Conservation (phyloP, 2,329 filamentous ascomycete genomes). For the Aspergillus niger region DNA sequence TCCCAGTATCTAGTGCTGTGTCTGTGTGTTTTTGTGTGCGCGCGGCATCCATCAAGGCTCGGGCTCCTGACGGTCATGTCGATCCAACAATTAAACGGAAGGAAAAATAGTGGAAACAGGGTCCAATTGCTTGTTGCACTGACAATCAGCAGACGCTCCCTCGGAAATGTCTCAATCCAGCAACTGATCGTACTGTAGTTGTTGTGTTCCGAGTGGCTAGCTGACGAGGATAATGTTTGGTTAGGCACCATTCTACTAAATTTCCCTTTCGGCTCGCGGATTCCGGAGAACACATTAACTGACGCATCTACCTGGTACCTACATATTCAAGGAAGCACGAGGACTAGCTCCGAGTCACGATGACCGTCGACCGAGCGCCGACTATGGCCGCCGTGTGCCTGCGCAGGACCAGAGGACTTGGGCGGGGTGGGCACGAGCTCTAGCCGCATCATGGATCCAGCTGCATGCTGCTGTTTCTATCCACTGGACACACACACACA, state of each 20-base stretch:
- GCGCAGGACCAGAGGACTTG: background rate
- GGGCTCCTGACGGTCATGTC: background rate
- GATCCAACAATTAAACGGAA: background rate
- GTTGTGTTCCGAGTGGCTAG: background rate
- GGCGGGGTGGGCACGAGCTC: background rate
- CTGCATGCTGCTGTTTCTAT: background rate
- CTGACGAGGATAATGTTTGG: background rate
- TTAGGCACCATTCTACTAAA: background rate
- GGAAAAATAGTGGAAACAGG: background rate
- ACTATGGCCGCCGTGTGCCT: constrained; percentile 2
- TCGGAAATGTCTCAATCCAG: no score
- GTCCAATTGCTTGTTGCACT: constrained; percentile 4
- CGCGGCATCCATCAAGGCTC: background rate
- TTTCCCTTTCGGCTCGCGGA: background rate
- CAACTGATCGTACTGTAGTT: background rate
- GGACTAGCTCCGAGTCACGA: background rate
- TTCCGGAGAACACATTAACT: background rate
- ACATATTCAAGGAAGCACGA: background rate
- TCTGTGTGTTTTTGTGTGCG: background rate
- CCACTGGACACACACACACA: no score
- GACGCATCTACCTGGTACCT: background rate
- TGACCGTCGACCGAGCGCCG: background rate
- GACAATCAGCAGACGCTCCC: background rate
- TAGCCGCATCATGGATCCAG: constrained; percentile 1
- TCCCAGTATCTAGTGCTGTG: background rate